Percentiles rank a stretch among this genome's conserved stretches.
Conservation (phyloP, 164 flowering plant species). For the Malania oleifera region DNA sequence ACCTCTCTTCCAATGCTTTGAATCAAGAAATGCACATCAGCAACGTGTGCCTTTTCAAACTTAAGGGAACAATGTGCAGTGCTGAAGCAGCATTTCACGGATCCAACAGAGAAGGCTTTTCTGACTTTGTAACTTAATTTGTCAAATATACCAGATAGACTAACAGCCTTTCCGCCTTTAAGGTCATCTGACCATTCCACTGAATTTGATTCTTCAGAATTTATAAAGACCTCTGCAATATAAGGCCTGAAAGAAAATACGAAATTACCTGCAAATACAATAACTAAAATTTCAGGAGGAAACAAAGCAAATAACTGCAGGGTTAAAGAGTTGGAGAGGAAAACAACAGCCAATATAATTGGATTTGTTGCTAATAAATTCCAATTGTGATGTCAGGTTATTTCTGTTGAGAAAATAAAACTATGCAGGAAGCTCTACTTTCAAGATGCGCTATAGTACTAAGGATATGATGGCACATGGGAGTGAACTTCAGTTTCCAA, state of each 20-base stretch:
- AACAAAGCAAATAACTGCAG: background rate
- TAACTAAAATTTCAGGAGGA: conserved; percentile 1
- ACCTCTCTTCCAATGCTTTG: conserved; percentile 66
- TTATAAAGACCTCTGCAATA: conserved; percentile 26
- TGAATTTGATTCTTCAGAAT: conserved; percentile 27
- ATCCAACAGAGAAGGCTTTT: conserved; percentile 52
- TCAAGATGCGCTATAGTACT: background rate
- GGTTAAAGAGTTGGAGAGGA: background rate
- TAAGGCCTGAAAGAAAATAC: conserved; percentile 77
- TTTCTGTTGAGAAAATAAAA: background rate
- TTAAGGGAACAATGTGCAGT: conserved; percentile 52
- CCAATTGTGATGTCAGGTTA: background rate
- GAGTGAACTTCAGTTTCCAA: too few species aligned
- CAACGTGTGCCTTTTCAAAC: conserved; percentile 27
- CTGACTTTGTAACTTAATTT: conserved; percentile 65
- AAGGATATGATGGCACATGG: too few species aligned
- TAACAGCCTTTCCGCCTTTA: conserved; percentile 84
- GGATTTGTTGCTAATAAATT: background rate
- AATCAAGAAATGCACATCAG: conserved; percentile 67
- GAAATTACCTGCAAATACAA: conserved; percentile 69
- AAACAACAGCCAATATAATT: background rate
- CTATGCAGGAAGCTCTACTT: background rate
- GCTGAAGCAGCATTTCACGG: conserved; percentile 55
- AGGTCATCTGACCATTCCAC: conserved; percentile 83
- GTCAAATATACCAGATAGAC: conserved; percentile 74